Conservation (phyloP, 108 stramenopile genomes). For the Nannochloropsis oceanica region DNA sequence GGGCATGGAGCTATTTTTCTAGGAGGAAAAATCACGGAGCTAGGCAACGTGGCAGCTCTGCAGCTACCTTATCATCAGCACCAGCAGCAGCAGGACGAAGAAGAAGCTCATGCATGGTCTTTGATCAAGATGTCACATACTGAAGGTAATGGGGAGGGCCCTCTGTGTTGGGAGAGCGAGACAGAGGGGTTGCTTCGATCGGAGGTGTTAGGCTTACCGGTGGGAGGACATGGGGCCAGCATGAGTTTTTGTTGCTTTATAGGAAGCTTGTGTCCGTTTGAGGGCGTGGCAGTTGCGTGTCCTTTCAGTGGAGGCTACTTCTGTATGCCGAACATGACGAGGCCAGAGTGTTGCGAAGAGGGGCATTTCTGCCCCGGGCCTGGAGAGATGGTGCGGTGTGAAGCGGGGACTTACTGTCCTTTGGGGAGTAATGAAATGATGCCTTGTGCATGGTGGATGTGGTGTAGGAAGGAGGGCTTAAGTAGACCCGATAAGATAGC, state of each 20-base stretch:
- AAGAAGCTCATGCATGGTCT: background rate
- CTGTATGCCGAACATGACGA: background rate
- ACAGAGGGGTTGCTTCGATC: background rate
- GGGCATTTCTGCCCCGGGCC: background rate
- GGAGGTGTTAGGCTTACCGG: background rate
- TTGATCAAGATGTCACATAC: background rate
- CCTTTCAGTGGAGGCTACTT: background rate
- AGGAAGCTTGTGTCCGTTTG: background rate
- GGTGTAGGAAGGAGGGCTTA: background rate
- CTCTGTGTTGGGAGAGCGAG: background rate
- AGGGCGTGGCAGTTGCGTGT: background rate
- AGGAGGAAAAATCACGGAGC: background rate
- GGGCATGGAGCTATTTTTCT: background rate
- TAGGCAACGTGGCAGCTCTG: background rate
- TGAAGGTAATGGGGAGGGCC: background rate
- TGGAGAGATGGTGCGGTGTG: background rate
- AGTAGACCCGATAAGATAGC: background rate
- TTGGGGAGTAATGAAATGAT: background rate
- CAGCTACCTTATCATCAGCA: background rate
- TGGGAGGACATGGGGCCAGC: background rate
- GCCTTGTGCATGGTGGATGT: background rate
- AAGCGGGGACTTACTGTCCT: background rate
- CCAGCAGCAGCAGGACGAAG: background rate
- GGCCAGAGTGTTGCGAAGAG: background rate
- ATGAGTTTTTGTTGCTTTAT: background rate